These are phyloP conservation scores for Colletotrichum nymphaeae DNA, from an alignment of 2,329 filamentous ascomycete species.

Conservation along the genomic window DNA sequence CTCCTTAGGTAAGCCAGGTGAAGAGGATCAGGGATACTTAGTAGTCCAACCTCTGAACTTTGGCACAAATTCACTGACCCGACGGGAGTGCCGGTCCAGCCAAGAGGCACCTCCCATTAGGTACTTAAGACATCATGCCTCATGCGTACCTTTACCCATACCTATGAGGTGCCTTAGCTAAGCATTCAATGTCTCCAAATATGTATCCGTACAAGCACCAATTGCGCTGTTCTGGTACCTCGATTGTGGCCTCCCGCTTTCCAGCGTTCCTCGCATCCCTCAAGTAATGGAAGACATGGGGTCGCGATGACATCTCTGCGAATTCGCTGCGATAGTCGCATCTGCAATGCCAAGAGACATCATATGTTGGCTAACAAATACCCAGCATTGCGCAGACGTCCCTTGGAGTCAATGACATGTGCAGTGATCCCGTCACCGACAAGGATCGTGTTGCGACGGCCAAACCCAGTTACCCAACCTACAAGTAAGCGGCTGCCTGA, in stretches of 20 bases:
- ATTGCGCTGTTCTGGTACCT: neutral
- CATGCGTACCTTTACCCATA: no score
- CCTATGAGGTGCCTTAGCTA: neutral
- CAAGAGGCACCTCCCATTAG: neutral
- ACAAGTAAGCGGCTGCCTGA: slow-evolving; percentile 14
- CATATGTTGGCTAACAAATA: neutral
- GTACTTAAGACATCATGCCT: no score
- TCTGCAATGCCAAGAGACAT: neutral
- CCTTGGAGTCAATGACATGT: neutral
- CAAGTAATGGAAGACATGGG: neutral
- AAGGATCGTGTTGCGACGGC: neutral
- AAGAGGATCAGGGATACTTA: neutral
- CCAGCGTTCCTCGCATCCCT: neutral
- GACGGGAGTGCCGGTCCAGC: slow-evolving; percentile 5
- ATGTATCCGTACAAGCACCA: no score
- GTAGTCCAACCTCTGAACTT: neutral
- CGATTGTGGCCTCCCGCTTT: neutral
- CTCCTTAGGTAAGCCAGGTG: neutral
- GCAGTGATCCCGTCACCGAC: neutral
- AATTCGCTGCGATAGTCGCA: neutral
- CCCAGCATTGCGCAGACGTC: neutral
- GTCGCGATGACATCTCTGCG: neutral
- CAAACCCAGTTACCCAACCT: neutral
- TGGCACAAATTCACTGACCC: neutral
- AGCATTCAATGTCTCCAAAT: neutral